A percentile compares a stretch with the other conserved stretches of the same genome.
Evolutionary conservation across 2,329 filamentous ascomycete genomes (phyloP).

Genomic region (Amauroascus verrucosus): DNA sequence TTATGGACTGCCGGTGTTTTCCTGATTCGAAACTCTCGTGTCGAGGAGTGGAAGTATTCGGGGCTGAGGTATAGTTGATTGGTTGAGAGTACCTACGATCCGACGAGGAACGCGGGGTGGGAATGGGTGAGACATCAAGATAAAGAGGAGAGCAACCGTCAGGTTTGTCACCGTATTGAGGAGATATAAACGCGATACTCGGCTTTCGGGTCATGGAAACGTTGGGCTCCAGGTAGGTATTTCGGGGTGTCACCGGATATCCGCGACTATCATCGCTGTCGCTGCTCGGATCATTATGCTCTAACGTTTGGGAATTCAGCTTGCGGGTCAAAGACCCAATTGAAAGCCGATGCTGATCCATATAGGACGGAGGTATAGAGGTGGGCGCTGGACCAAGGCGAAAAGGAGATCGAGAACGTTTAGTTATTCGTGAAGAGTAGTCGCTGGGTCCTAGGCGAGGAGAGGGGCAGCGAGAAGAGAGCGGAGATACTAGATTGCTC

Average conservation of each 20-base stretch:
- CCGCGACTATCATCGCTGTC: conserved; percentile 16
- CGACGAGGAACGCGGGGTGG: conserved; percentile 6
- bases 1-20: conserved; percentile 1
- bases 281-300: conserved; percentile 18
- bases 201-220: not conserved
- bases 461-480: conserved; percentile 36
- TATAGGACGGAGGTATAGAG: conserved; percentile 36
- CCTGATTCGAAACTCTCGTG: conserved; percentile 4
- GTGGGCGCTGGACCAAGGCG: conserved; percentile 33
- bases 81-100: conserved; percentile 9
- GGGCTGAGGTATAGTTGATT: not conserved
- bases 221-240: conserved; percentile 15
- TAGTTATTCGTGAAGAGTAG: conserved; percentile 19
- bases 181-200: conserved; percentile 9
- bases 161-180: not conserved
- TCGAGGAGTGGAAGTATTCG: not conserved
- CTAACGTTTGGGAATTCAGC: conserved; percentile 33
- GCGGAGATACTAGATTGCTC: conserved; percentile 31
- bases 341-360: conserved; percentile 26
- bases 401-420: conserved; percentile 27
- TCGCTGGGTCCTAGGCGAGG: conserved; percentile 21
- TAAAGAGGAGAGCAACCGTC: not conserved
- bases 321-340: conserved; percentile 33
- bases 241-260: conserved; percentile 18
- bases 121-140: conserved; percentile 7